Base-by-base conservation (phyloP, 2,329 filamentous ascomycete species). In the Trematosphaeria pertusa region DNA sequence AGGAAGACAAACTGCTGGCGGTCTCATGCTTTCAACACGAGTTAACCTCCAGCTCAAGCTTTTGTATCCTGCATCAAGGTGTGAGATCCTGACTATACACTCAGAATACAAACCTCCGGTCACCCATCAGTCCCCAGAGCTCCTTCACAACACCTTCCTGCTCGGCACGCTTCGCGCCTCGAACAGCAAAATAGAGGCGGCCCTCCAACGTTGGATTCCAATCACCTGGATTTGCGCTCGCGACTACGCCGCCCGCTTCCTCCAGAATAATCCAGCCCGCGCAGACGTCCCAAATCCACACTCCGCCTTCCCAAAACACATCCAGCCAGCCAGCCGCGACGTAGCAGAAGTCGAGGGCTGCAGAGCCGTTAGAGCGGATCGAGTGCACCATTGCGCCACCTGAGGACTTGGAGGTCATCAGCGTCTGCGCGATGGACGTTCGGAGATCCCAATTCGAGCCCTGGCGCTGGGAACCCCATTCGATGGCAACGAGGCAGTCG, bases 191-290 rank as follows among this genome's bases (percentile, higher is more conserved):
- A 44, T 73, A 73, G 4, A 61, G 33, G 0, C 69, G 58, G 2
- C 71, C 69, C 28, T 73, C 69, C 0, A 73, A 39, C 0, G 52
- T 54, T 0, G 70, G 67, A 0, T 68, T 39, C 70, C 70, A 73
- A 17, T 69, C 53, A 2, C 64, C 64, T 3, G 69, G 69, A 30
- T 73, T 73, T 0, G 68, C 66, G 11, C 59, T 62, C 1, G 62
- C 69, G 1, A 73, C 64, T 10, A 72, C 58, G 0, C 71, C 71
- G 1, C 71, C 70, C 5, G 71, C 68, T 43, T 73, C 71, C 37
- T 71, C 60, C 0, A 73, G 52, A 17, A 73, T 69, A n/a, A 62
- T 49, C 69, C 70, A 73, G 1, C 71, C 71, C 5, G 69, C 71
- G 6, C 56, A 61, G 2, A 73, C 59, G 31, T 73, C 71, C 71